A percentile compares a stretch with the other conserved stretches of the same genome.
These are phyloP conservation scores for Aleurites moluccanus DNA, from an alignment of 441 rosid genomes.

Conservation along the genomic window DNA sequence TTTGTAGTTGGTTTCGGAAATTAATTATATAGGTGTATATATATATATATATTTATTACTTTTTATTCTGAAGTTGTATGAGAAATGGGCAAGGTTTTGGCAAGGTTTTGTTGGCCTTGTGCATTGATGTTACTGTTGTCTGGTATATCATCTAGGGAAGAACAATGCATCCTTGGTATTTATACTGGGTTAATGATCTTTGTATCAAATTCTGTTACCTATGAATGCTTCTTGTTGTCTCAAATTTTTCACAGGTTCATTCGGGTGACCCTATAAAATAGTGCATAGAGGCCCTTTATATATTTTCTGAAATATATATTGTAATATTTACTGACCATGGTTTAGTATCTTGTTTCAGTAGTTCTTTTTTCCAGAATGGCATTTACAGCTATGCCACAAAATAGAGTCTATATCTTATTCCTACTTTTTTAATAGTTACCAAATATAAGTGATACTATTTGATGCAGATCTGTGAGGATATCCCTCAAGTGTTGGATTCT, in stretches of 20 bases:
- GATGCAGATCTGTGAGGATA: slow-evolving; percentile 91
- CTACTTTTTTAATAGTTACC: not conserved
- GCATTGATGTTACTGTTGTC: not conserved
- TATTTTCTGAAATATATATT: not conserved
- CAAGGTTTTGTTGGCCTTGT: not conserved
- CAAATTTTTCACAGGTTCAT: not conserved
- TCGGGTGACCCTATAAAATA: not conserved
- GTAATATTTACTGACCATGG: not conserved
- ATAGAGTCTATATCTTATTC: slow-evolving; percentile 4
- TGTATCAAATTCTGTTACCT: not conserved
- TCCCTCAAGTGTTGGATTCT: slow-evolving; percentile 87
- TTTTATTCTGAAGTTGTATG: not conserved
- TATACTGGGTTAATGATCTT: not conserved
- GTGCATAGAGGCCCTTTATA: not conserved
- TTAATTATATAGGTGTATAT: not conserved
- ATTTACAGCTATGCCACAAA: slow-evolving; percentile 4
- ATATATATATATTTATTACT: too few species aligned
- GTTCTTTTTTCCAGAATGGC: not conserved
- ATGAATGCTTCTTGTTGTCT: slow-evolving; percentile 6
- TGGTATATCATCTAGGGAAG: not conserved
- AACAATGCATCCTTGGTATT: not conserved
- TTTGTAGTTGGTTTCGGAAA: not conserved
- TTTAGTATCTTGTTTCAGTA: not conserved
- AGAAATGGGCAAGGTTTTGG: not conserved
- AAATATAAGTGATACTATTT: not conserved